Conservation (phyloP, 257 asterid species). For the Nicotiana tomentosiformis region DNA sequence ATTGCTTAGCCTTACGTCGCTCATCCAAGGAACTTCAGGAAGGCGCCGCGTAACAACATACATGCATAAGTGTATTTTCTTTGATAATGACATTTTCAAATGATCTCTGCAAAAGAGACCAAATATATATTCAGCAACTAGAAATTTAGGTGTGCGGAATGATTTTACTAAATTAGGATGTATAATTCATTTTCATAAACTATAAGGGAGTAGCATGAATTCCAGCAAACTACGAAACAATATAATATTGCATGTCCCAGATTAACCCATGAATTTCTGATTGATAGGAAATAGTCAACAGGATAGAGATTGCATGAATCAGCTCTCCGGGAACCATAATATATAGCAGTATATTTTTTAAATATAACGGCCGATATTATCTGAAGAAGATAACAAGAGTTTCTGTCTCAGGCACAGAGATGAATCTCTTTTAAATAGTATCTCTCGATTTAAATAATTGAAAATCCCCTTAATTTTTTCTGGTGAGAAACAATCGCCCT, state of each 20-base stretch:
- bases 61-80: too few relatives aligned
- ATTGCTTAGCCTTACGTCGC: too few relatives aligned
- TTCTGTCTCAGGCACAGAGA: background rate
- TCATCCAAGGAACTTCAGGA: too few relatives aligned
- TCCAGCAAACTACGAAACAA: background rate
- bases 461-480: background rate
- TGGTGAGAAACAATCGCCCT: background rate
- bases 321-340: background rate
- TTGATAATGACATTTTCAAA: too few relatives aligned
- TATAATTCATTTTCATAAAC: background rate
- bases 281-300: slow-evolving; percentile 2
- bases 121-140: background rate
- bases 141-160: background rate
- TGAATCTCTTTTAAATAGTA: background rate
- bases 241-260: background rate
- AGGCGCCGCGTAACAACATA: too few relatives aligned
- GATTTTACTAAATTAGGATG: background rate
- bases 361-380: background rate
- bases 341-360: background rate
- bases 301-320: background rate
- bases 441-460: background rate
- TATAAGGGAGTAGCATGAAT: background rate
- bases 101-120: too few relatives aligned
- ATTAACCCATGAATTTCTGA: background rate
- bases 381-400: background rate